Evolutionary conservation across 179 eudicot genomes (phyloP).

Genomic region (Actinidia arguta): DNA sequence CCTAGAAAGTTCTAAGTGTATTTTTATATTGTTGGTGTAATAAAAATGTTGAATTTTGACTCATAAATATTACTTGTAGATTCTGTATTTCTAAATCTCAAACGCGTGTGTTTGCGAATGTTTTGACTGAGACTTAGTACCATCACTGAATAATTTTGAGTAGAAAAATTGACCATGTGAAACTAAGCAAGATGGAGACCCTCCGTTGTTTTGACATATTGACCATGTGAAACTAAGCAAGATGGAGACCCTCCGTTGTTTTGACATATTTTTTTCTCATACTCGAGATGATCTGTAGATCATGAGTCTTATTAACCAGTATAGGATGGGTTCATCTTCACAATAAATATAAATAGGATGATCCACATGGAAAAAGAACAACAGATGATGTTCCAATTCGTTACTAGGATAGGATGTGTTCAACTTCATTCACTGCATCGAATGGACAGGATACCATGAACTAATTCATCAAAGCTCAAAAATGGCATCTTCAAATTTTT

Average conservation of each 20-base stretch:
- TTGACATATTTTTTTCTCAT: neutral
- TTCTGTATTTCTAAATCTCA: no score
- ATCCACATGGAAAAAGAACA: neutral
- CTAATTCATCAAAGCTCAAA: constrained; percentile 7
- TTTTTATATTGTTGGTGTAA: no score
- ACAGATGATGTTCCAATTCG: neutral
- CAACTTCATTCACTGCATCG: constrained; percentile 10
- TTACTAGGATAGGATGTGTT: neutral
- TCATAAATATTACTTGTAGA: no score
- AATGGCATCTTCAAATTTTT: neutral
- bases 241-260: neutral
- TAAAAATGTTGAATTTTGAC: no score
- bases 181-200: constrained; percentile 11
- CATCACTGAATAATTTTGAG: no score
- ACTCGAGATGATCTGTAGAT: neutral
- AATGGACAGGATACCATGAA: neutral
- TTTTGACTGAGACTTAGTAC: no score
- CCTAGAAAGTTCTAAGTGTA: no score
- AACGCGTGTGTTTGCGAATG: no score
- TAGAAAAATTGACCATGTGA: no score
- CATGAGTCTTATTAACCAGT: neutral
- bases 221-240: no score
- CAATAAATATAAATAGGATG: neutral
- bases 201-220: neutral
- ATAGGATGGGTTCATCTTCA: constrained; percentile 10